Base-by-base conservation (phyloP, 352 stramenopile species). In the Pythium scleroteichum region DNA sequence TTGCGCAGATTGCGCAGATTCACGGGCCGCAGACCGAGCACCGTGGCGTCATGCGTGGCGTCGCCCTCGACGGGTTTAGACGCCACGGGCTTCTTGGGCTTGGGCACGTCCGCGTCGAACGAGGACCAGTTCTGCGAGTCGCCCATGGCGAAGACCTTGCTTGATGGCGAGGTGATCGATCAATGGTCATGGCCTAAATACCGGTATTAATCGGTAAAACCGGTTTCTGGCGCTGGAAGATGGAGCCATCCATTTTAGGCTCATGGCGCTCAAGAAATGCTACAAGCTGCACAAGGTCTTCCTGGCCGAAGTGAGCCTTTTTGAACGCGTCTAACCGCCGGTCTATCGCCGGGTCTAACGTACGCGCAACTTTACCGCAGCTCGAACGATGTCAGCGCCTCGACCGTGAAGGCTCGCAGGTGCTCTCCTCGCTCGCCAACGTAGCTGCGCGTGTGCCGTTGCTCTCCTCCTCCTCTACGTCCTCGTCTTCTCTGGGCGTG, bases 121-220 rank as follows among this genome's bases (percentile, higher is more conserved):
- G 83, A 85, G 61, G 74, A 87, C 83, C 83, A 93, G 52, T 90
- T 90, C 72, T 92, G 79, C 41, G 80, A 90, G 68, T 90, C 80
- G 40, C 79, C 68, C 83, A 92, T 90, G 40, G 4, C 48, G 42
- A 38, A 32, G 12, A 16, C 29, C 29, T 38, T 22, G 3, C 9
- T 16, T 32, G 49, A 41, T 48, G 55, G 24, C 17, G 32, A 51
- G n/a, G 38, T 54, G 29, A 38, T 10, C 4, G 19, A 24, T 14
- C 16, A 10, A 44, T 4, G 1, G 7, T 49, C 29, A 19, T 10
- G 5, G 35, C 23, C 24, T 23, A 52, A 51, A 53, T 50, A 65
- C 58, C 48, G 58, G 47, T 59, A 23, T 48, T 12, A 9, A 60
- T 50, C 59, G 51, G 51, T 66, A 42, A 19, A 14, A 53, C 24